Evolutionary conservation across 2,329 filamentous ascomycete species (phyloP), one percentile per base, ranked within the genome.

Genomic region (Neopestalotiopsis sp.): DNA sequence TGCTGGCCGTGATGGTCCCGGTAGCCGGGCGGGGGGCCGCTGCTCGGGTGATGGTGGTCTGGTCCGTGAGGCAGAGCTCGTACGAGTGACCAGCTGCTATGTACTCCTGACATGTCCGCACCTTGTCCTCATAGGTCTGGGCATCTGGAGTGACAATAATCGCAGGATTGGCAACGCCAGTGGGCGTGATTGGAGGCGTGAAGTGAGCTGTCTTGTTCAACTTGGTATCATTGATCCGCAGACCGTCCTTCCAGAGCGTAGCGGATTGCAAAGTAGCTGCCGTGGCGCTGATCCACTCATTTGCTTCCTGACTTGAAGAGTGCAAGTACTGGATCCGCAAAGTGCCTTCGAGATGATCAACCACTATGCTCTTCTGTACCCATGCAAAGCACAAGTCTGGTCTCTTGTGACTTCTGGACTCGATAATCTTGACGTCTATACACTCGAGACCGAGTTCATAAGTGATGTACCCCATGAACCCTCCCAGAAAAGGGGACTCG

Each of bases 51-150:
- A 96, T 88, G 45, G 84, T 86, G 12, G 92, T 94, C 78, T 94
- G 90, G 63, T 90, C 90, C 0, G 94, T 97, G 7, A 97, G 86
- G 73, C 94, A 97, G 6, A 97, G 86, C 77, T 97, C 94, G 78
- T 97, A 97, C 0, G 93, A 94, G 71, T 95, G 90, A 14, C 94
- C 94, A 0, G 91, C 90, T 3, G 90, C 87, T 71, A 97, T 92
- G 71, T 88, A 86, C 4, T 89, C 85, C 75, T 95, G 91, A 75
- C 93, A 96, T 49, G 82, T 78, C 28, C 83, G 81, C n/a, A 96
- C 91, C 73, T 92, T 89, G 3, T 82, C 79, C 73, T 90, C 89
- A 76, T 96, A 97, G 20, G 81, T 80, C 14, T 81, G 74, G 17
- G 81, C 77, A 17, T 81, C 77, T 0, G 87, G 86, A 0, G 81